Evolutionary conservation across 2,329 filamentous ascomycete species (phyloP), one percentile per base, ranked within the genome.

Genomic region (Cryphonectria parasitica): DNA sequence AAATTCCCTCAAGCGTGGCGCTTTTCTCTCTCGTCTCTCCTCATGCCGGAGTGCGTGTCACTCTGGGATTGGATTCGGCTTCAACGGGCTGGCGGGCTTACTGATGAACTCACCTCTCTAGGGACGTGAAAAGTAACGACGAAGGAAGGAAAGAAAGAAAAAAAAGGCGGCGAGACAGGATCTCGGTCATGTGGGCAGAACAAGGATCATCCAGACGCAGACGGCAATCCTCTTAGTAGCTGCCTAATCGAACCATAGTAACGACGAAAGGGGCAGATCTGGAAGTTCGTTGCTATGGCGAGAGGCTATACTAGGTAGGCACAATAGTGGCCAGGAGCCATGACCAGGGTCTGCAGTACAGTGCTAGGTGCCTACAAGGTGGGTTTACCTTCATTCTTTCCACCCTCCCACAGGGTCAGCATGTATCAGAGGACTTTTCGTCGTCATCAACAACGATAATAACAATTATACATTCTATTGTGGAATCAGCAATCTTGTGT

Each of bases 181-280:
- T 36, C 49, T 63, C 63, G 67, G 67, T 41, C 64, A 39, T 56
- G 49, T 31, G 45, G 64, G 64, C 28, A 56, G 58, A n/a, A 39
- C 45, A 52, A 31, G 66, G 58, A 63, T 56, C 19, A 60, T 28
- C 39, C 19, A 36, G 36, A 5, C 70, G 61, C 45, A 67, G 64
- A 49, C 56, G 45, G 15, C 41, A n/a, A 8, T 49, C 22, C 45
- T 34, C 22, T 11, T 36, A 41, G 60, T 54, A 64, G 56, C 62
- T 70, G 11, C 41, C 54, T 56, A 67, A 67, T 66, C 43, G 54
- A 58, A 58, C 15, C 13, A 8, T 34, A 58, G 54, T 28, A 67
- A 61, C 61, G 67, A 34, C 28, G 34, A 34, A 7, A 45, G 41
- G 19, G 34, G 67, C 64, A 60, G 15, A 43, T 67, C 64, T 64